These are phyloP conservation scores for Bruguiera sexangula DNA, from an alignment of 345 rosid species.

Conservation along the genomic window DNA sequence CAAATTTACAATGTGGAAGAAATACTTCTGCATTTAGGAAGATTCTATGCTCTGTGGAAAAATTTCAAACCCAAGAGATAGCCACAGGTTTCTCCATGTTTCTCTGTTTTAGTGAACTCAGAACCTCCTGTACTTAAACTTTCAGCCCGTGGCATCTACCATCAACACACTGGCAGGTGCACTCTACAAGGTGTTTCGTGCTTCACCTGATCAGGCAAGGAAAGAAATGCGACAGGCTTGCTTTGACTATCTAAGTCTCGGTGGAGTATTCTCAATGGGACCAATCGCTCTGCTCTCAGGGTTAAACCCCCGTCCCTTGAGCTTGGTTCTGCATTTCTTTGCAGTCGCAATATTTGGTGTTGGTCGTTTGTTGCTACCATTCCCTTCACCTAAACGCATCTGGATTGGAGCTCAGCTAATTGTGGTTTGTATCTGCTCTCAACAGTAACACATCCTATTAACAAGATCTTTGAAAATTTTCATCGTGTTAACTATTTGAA, in stretches of 20 bases:
- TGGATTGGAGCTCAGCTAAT: constrained; percentile 49
- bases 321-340: constrained; percentile 44
- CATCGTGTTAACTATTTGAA: constrained; percentile 28
- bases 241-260: constrained; percentile 47
- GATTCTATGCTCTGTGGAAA: background rate
- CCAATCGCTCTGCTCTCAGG: constrained; percentile 46
- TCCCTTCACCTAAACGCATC: constrained; percentile 44
- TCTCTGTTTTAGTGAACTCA: background rate
- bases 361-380: constrained; percentile 46
- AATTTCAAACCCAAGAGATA: background rate
- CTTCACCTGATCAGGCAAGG: constrained; percentile 45
- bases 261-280: constrained; percentile 41
- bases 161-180: constrained; percentile 51
- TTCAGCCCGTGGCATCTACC: constrained; percentile 43
- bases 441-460: background rate
- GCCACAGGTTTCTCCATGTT: background rate
- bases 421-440: constrained; percentile 21
- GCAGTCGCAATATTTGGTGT: constrained; percentile 45
- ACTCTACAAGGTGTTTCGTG: constrained; percentile 43
- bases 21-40: background rate
- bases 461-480: background rate
- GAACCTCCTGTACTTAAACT: background rate
- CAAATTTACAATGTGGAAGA: no score
- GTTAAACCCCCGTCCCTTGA: constrained; percentile 40
- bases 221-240: constrained; percentile 51